phyloP scores from a whole-genome alignment of 768 basidiomycete genomes.

The Trametes villosa region DNA sequence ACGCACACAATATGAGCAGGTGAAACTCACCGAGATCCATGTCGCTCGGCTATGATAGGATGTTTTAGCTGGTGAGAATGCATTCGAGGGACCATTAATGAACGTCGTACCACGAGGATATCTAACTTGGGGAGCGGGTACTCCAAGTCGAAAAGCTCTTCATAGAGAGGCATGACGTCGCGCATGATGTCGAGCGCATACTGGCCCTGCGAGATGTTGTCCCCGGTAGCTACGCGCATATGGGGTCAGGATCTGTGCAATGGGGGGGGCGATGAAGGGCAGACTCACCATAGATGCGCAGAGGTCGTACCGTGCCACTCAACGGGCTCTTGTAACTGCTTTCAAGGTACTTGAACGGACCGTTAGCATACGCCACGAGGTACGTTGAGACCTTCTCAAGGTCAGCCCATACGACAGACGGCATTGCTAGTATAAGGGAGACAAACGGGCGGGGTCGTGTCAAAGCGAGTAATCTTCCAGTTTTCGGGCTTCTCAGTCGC shows the following conservation, averaged over 20 bases:
- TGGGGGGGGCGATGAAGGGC: background rate
- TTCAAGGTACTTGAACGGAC: constrained; percentile 77
- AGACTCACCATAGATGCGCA: constrained; percentile 76
- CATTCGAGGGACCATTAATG: rapidly evolving
- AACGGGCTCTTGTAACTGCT: constrained; percentile 79
- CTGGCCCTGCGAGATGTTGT: constrained; percentile 82
- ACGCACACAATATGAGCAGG: too few species aligned
- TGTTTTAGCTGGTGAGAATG: too few species aligned
- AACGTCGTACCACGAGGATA: constrained; percentile 75
- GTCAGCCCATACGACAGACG: too few species aligned
- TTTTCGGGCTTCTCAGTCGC: constrained; percentile 32
- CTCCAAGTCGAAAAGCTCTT: constrained; percentile 89
- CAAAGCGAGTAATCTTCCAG: constrained; percentile 87
- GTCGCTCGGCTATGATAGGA: constrained; percentile 59
- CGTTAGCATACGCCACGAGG: constrained; percentile 87
- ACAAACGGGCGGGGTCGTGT: constrained; percentile 71
- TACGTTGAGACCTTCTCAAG: constrained; percentile 91
- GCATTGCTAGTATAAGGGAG: background rate
- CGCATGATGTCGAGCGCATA: constrained; percentile 90
- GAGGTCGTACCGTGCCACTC: constrained; percentile 77
- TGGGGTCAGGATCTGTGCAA: background rate
- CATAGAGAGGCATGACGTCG: constrained; percentile 85
- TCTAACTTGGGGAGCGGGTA: constrained; percentile 96
- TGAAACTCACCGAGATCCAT: constrained; percentile 65
- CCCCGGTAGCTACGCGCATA: constrained; percentile 70